Evolutionary conservation across 176 grass and related monocot genomes (phyloP), one percentile per base, ranked within the genome.

Genomic region (Puya raimondii): DNA sequence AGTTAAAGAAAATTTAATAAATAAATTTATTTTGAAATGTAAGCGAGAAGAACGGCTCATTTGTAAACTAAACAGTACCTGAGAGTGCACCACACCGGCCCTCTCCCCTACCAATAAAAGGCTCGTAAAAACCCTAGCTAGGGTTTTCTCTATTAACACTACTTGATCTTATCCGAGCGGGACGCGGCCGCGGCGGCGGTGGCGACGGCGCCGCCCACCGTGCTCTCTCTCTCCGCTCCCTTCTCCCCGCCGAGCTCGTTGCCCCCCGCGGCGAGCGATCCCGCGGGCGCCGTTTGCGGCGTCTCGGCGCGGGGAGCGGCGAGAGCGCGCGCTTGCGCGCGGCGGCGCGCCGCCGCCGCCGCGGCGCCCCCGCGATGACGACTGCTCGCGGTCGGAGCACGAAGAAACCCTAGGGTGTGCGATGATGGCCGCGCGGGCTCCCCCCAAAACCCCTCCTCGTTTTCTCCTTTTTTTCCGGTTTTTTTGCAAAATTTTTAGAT

Each of bases 111-210:
- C 4, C 33, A 6, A 42, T 42, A 42, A 42, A 42, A 7, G 33
- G 33, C 33, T 4, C 33, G 33, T 42, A 5, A 42, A 42, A 42
- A 42, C 33, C 33, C 33, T 42, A 42, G 33, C 10, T 72, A 81
- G 83, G 78, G 72, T 80, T 85, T 80, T 63, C 21, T 33, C 77
- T 78, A 16, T 29, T 3, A 74, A 80, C 72, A 50, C 75, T 81
- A 73, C 83, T 80, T 81, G 73, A 81, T 85, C 78, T 85, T 85
- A 80, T 85, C 78, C 20, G 73, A 85, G 83, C 69, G 14, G 14
- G 23, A 74, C 79, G 66, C 11, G 23, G 59, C 65, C 75, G 66
- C 11, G 47, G 66, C 65, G 57, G 79, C 79, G 79, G 65, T 47
- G 51, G 71, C 51, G 9, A 57, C 56, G 74, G 74, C 56, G n/a